phyloP scores from a whole-genome alignment of 176 grass and related monocot species.

The Thinopyrum elongatum region DNA sequence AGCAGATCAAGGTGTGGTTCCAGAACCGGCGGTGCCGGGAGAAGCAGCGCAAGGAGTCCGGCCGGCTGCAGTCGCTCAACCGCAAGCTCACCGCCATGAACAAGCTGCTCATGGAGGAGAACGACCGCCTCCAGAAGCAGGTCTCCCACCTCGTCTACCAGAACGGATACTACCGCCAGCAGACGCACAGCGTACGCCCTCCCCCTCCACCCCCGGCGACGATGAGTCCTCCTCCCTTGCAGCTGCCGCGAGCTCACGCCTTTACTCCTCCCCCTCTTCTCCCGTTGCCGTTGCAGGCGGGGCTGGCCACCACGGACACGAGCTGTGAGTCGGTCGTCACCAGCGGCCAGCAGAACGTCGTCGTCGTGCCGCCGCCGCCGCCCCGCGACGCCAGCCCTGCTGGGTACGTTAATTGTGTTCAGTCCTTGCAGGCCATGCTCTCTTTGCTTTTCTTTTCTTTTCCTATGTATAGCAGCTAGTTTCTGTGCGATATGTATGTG shows the following conservation, averaged over 20 bases:
- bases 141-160: conserved; percentile 70
- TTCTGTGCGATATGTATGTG: not conserved
- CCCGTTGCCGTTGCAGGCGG: conserved; percentile 40
- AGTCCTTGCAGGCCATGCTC: not conserved
- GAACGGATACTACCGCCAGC: conserved; percentile 71
- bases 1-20: conserved; percentile 95
- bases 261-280: not conserved
- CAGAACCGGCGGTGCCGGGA: conserved; percentile 82
- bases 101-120: conserved; percentile 94
- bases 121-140: conserved; percentile 88
- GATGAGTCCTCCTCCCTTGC: not conserved
- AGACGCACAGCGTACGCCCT: conserved; percentile 41
- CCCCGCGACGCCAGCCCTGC: conserved; percentile 56
- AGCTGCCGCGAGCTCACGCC: not conserved
- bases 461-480: not conserved
- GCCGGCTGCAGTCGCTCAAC: conserved; percentile 62
- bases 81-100: conserved; percentile 84
- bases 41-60: conserved; percentile 84
- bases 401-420: conserved; percentile 43
- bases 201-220: not conserved
- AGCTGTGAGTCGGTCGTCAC: conserved; percentile 87
- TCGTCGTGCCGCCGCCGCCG: conserved; percentile 10
- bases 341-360: conserved; percentile 54
- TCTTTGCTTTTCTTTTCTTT: not conserved
- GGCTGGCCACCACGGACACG: conserved; percentile 53